Conservation (phyloP, 2,329 filamentous ascomycete species). For the Diaporthe batatas region DNA sequence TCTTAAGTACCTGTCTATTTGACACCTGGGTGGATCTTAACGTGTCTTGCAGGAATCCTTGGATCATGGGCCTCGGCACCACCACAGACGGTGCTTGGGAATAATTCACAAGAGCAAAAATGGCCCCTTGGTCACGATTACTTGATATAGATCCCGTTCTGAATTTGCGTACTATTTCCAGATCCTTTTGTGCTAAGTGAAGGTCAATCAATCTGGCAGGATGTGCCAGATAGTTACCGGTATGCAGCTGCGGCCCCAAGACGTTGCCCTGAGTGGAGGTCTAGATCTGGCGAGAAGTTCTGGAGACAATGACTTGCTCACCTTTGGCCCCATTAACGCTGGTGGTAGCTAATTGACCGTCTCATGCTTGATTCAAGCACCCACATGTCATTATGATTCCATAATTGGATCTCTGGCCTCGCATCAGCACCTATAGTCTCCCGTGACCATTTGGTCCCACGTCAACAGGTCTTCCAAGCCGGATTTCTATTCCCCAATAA, state of each 20-base stretch:
- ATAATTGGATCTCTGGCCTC: too few relatives aligned
- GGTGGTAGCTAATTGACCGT: too few relatives aligned
- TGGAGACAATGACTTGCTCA: not conserved
- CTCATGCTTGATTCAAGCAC: not conserved
- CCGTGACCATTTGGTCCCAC: too few relatives aligned
- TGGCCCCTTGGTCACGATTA: not conserved
- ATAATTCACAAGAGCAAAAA: too few relatives aligned
- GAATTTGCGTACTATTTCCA: not conserved
- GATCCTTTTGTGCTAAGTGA: not conserved
- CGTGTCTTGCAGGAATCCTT: too few relatives aligned
- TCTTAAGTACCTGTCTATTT: too few relatives aligned
- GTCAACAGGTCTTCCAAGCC: not conserved
- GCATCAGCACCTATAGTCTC: too few relatives aligned
- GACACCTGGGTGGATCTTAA: too few relatives aligned
- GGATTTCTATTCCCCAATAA: not conserved
- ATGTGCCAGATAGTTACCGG: accelerated
- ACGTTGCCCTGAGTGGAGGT: not conserved
- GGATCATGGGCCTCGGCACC: not conserved
- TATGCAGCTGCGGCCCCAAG: not conserved
- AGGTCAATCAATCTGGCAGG: not conserved
- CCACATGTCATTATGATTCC: not conserved
- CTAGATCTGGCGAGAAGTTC: too few relatives aligned
- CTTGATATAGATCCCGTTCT: not conserved
- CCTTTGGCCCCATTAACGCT: too few relatives aligned
- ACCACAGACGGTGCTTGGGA: not conserved